These are phyloP conservation scores for Pseudozyma hubeiensis DNA, from an alignment of 1,284 basidiomycete species.

Conservation along the genomic window DNA sequence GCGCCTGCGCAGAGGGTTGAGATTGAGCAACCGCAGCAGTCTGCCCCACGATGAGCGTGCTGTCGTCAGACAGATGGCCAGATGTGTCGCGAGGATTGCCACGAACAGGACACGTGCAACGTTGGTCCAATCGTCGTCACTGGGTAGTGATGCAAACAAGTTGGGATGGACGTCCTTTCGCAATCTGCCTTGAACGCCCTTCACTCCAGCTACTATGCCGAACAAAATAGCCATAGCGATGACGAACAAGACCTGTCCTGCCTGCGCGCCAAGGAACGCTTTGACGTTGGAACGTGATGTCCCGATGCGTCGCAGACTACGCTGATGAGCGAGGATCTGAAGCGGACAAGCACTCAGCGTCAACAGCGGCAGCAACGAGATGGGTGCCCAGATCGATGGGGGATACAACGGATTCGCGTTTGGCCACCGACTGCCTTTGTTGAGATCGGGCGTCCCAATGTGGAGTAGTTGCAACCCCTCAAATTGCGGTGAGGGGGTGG, in stretches of 20 bases:
- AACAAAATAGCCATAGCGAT: conserved; percentile 50
- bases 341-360: conserved; percentile 63
- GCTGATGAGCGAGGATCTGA: conserved; percentile 65
- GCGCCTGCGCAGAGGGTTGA: conserved; percentile 51
- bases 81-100: conserved; percentile 57
- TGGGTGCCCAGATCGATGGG: conserved; percentile 63
- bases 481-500: background rate
- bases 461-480: background rate
- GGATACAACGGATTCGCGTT: conserved; percentile 48
- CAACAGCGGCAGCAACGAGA: conserved; percentile 64
- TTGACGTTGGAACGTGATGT: conserved; percentile 62
- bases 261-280: conserved; percentile 61
- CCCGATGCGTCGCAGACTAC: conserved; percentile 58
- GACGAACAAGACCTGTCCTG: conserved; percentile 56
- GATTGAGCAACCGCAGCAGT: conserved; percentile 52
- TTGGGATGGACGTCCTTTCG: conserved; percentile 56
- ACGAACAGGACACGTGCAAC: conserved; percentile 55
- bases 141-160: conserved; percentile 59
- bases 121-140: conserved; percentile 59
- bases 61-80: conserved; percentile 61
- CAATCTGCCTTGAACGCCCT: conserved; percentile 48
- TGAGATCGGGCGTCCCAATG: no score
- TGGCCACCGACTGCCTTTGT: conserved; percentile 12
- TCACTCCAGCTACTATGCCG: conserved; percentile 57
- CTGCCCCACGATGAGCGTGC: conserved; percentile 64